Base-by-base conservation (phyloP, 139 green algal genomes). In the Zygnema circumcarinatum region DNA sequence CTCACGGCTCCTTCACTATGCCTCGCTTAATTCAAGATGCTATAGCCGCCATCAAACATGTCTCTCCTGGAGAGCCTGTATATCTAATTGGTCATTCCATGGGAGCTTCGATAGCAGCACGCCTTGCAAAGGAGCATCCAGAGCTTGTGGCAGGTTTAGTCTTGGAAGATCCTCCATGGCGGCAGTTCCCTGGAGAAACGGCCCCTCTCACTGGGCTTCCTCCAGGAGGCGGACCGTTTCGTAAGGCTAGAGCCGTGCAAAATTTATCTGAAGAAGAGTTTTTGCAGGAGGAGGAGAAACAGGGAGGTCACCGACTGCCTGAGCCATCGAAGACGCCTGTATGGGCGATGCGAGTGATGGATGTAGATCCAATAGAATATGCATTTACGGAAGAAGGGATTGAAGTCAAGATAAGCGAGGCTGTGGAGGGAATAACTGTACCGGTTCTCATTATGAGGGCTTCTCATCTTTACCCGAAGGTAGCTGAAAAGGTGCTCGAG, bases 351-450 rank as follows among this genome's bases (percentile, higher is more conserved):
- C 7, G 47, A 62, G 47, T 62, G 47, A 62, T 62, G 47, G 47
- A 62, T 62, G 47, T 62, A 7, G 47, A 62, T 16, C 47, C 47
- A 25, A 62, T 62, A 62, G 47, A 62, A 62, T 62, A 62, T 16
- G 47, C 47, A 7, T 62, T 62, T 62, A 62, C 47, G 7, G 47
- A 62, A 62, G 47, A 16, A 62, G 47, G 47, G 7, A 62, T 62
- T 62, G 47, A 62, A 16, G 47, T 16, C 7, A 16, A 62, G 7
- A 62, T 62, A 25, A 62, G 47, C 16, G 47, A 62, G 16, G 47
- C 47, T 62, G 47, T 62, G 47, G 47, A 62, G 47, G 47, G 47
- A 62, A 62, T 62, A 62, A 62, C 47, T 62, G 47, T 62, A 62
- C 47, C 47, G 7, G 47, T 62, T 62, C 47, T 62, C 47, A 62